Base-by-base conservation (phyloP, 192 early-diverging fungal species). In the Podochytrium sp. region DNA sequence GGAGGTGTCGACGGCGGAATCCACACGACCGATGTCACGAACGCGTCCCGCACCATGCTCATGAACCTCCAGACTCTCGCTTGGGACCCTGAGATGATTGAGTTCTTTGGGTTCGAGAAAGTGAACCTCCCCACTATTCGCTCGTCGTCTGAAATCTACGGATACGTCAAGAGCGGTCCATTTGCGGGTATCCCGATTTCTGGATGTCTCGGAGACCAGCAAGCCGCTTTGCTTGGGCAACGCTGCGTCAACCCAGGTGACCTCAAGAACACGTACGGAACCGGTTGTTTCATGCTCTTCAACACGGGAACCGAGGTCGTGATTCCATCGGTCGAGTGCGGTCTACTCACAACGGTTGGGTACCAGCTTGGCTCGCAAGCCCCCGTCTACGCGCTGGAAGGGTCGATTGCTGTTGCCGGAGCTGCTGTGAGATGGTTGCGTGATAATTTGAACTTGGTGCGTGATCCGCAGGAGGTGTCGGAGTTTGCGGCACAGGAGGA, bases 231-330 rank as follows among this genome's bases (percentile, higher is more conserved):
- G 40, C 94, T 98, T 32, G 96, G 96, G n/a, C 96, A 98, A 78
- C 89, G 89, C 67, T 98, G 96, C 81, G 94, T 94, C 75, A 75
- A 88, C 50, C 81, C 88, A 2, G 96, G 96, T 2, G 90, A 93
- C 77, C 90, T 91, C 63, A 98, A 98, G 85, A 98, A 95, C 84
- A 98, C 96, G 10, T 96, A 96, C 81, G 95, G 96, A 43, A 98
- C 96, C 32, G 96, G 95, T 35, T 95, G 94, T 82, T 98, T 98
- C 80, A 94, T 96, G 93, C 82, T 98, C 56, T 95, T 92, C 84
- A 96, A 98, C 87, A 95, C 93, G 20, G 96, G 96, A 37, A 59
- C 77, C 1, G 76, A 86, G 25, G 86, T 89, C 29, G 91, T 96
- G 53, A 78, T 89, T 53, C 69, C 69, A 5, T 4, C 32, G 0